phyloP scores from a whole-genome alignment of 352 stramenopile genomes.

The Phytophthora palmivora region DNA sequence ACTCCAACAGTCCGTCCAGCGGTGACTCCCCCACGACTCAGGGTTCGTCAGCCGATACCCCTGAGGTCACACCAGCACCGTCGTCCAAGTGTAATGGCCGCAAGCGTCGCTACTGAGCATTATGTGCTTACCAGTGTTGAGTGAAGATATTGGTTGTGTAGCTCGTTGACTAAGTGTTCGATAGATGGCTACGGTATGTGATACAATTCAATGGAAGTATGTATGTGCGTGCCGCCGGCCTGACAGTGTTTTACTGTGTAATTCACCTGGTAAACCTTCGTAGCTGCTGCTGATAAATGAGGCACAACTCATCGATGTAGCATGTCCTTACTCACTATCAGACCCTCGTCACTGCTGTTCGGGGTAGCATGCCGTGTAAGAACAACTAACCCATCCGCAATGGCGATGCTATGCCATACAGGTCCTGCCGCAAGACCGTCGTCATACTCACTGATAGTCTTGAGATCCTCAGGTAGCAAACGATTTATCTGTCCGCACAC shows the following conservation, averaged over 20 bases:
- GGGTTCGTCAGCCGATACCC: slow-evolving; percentile 18
- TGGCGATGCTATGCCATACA: slow-evolving; percentile 50
- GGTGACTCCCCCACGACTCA: slow-evolving; percentile 18
- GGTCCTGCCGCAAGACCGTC: neutral
- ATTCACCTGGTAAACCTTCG: no score
- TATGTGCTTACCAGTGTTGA: slow-evolving; percentile 20
- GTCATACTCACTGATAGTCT: slow-evolving; percentile 5
- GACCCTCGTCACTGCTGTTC: neutral
- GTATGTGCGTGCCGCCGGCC: slow-evolving; percentile 18
- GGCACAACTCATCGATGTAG: no score
- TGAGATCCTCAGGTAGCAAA: slow-evolving; percentile 34
- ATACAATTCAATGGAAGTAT: slow-evolving; percentile 38
- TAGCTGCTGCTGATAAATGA: no score
- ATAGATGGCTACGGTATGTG: slow-evolving; percentile 20
- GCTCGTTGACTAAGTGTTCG: neutral
- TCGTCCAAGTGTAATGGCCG: slow-evolving; percentile 37
- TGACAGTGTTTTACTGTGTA: slow-evolving; percentile 1
- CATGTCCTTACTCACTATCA: no score
- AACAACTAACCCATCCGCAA: slow-evolving; percentile 55
- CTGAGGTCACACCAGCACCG: slow-evolving; percentile 29
- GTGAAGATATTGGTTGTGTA: slow-evolving; percentile 24
- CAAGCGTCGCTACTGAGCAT: slow-evolving; percentile 32
- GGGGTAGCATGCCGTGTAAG: slow-evolving; percentile 32
- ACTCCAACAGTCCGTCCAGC: slow-evolving; percentile 16
- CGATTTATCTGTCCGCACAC: slow-evolving; percentile 42